Evolutionary conservation across 116 monocot genomes (phyloP).

Genomic region (Trichopus zeylanicus): DNA sequence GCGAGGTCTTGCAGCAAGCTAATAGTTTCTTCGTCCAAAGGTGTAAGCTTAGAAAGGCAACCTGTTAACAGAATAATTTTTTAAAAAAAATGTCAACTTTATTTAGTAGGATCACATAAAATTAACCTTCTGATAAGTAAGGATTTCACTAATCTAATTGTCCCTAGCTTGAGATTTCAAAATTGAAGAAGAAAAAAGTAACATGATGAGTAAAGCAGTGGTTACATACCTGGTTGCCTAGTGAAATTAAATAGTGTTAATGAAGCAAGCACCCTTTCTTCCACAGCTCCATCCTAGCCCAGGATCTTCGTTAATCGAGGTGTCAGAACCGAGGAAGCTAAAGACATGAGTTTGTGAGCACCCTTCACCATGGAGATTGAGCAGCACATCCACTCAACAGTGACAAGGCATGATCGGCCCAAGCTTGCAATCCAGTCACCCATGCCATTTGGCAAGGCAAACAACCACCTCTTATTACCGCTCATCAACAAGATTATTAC

Average conservation of each 20-base stretch:
- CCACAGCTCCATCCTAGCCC: slow-evolving; percentile 58
- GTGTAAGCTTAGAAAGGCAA: slow-evolving; percentile 37
- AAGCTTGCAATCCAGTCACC: slow-evolving; percentile 50
- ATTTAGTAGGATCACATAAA: neutral
- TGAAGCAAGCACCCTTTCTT: slow-evolving; percentile 79
- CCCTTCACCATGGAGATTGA: slow-evolving; percentile 27
- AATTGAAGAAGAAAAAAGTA: neutral
- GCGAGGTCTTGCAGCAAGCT: slow-evolving; percentile 41
- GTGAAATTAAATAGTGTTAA: slow-evolving; percentile 59
- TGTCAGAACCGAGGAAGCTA: slow-evolving; percentile 52
- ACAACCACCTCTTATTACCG: slow-evolving; percentile 50
- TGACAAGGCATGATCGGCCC: slow-evolving; percentile 69
- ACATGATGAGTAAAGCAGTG: neutral
- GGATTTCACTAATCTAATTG: neutral
- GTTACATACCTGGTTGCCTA: slow-evolving; percentile 53
- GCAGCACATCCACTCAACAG: slow-evolving; percentile 68
- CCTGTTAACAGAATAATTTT: slow-evolving; percentile 16
- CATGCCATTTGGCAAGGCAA: slow-evolving; percentile 62
- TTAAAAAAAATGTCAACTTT: neutral
- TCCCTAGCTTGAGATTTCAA: too few relatives aligned
- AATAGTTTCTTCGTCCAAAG: slow-evolving; percentile 36
- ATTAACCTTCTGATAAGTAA: neutral
- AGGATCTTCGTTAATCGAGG: slow-evolving; percentile 56
- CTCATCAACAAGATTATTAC: slow-evolving; percentile 31
- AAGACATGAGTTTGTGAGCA: slow-evolving; percentile 24